Evolutionary conservation across 1,284 basidiomycete species (phyloP).

Genomic region (Schizophyllum commune): DNA sequence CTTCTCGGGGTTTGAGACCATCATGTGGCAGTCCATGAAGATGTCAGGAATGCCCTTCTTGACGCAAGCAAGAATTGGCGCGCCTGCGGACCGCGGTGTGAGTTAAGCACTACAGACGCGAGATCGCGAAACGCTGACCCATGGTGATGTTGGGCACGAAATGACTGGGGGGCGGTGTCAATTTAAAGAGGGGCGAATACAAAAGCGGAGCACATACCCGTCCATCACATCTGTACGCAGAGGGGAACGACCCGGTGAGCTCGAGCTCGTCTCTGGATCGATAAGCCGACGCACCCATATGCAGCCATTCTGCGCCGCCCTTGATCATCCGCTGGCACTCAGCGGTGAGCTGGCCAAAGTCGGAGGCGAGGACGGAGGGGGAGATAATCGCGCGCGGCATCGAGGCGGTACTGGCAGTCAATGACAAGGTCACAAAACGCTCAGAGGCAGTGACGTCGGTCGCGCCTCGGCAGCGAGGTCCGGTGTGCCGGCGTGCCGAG

Average conservation of each 20-base stretch:
- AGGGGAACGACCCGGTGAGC: background rate
- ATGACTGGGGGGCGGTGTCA: slow-evolving; percentile 47
- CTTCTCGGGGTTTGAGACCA: slow-evolving; percentile 92
- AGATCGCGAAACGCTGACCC: slow-evolving; percentile 41
- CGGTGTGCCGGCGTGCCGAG: too few relatives aligned
- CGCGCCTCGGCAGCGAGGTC: too few relatives aligned
- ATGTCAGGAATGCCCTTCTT: slow-evolving; percentile 86
- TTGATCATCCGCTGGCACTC: slow-evolving; percentile 93
- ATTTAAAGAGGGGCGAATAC: background rate
- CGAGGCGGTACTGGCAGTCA: slow-evolving; percentile 6
- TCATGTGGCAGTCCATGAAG: slow-evolving; percentile 99
- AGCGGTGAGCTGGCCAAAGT: slow-evolving; percentile 85
- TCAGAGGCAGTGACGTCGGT: slow-evolving; percentile 8
- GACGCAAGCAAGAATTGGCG: slow-evolving; percentile 87
- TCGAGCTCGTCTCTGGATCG: background rate
- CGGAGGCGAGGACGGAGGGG: slow-evolving; percentile 88
- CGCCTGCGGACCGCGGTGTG: slow-evolving; percentile 42
- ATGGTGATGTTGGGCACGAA: slow-evolving; percentile 99
- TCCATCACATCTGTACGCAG: slow-evolving; percentile 83
- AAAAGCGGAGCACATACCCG: slow-evolving; percentile 46
- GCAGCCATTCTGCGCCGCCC: slow-evolving; percentile 90
- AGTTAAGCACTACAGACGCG: slow-evolving; percentile 8
- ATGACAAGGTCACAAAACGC: slow-evolving; percentile 9
- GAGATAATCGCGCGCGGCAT: slow-evolving; percentile 88
- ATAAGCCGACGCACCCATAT: slow-evolving; percentile 69